Evolutionary conservation across 1,284 basidiomycete species (phyloP), one percentile per base, ranked within the genome.

Genomic region (Chalciporus sp.): DNA sequence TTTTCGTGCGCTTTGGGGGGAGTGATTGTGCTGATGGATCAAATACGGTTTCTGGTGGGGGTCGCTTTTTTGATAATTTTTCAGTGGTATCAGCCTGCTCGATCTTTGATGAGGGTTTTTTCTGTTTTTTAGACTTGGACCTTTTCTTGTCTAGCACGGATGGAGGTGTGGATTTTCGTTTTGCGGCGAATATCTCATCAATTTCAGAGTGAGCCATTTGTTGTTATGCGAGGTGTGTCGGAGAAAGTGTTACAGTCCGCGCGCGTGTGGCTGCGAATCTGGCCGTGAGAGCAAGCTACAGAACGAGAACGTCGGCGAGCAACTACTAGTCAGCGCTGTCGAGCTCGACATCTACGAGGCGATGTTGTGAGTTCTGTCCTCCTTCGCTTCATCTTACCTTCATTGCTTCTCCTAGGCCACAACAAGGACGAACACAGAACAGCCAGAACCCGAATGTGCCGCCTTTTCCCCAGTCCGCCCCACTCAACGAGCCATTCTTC

Each of bases 181-280:
- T 85, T 58, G 77, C 75, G 39, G 88, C 77, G 71, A 91, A 91
- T 64, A 91, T 91, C 64, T 81, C 82, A 78, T 91, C 89, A 69
- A 91, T 91, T 78, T 91, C 88, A 44, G 85, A 85, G 74, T 76
- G 77, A 61, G 72, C 57, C 73, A 76, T 74, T 62, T 49, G 31
- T 8, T 41, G 39, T 42, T 41, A n/a, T n/a, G n/a, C n/a, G n/a
- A n/a, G n/a, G n/a, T n/a, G 56, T 23, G 23, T 23, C 23, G 50
- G 55, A 40, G 53, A 59, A 50, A 52, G 47, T 51, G n/a, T n/a
- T n/a, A n/a, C n/a, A n/a, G 50, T 39, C 8, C 16, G 42, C 37
- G 61, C 51, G 56, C 29, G 16, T 7, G 40, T 20, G 26, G 41
- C 26, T 42, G 41, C 19, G 23, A 20, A 35, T 16, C 33, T 35